Evolutionary conservation across 495 filamentous ascomycete species (phyloP).

Genomic region (Annulohypoxylon moriforme): DNA sequence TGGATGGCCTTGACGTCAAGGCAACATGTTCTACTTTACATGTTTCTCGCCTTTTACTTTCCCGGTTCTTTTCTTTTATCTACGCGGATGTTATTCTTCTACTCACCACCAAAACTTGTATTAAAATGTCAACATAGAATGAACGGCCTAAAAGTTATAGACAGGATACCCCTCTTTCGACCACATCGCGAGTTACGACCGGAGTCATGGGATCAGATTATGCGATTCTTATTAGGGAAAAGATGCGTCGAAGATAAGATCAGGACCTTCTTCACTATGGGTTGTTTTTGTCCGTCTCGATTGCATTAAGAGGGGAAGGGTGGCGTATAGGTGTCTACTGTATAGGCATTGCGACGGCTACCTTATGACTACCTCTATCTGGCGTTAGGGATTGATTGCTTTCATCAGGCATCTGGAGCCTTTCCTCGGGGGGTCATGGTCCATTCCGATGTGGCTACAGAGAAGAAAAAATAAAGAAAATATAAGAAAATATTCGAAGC

Average conservation of each 20-base stretch:
- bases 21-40: background rate
- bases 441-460: background rate
- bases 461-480: background rate
- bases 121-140: conserved; percentile 10
- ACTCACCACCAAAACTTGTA: background rate
- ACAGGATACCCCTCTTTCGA: conserved; percentile 28
- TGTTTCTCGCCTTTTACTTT: background rate
- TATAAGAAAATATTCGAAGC: background rate
- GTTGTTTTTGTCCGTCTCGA: background rate
- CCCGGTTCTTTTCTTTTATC: background rate
- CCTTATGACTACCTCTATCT: background rate
- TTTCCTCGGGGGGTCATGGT: background rate
- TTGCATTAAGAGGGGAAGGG: background rate
- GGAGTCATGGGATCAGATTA: background rate
- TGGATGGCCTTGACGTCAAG: background rate
- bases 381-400: conserved; percentile 6
- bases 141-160: conserved; percentile 18
- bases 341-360: background rate
- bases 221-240: background rate
- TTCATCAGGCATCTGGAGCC: background rate
- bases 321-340: background rate
- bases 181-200: background rate
- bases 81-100: background rate
- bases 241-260: background rate
- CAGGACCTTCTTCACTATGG: background rate